Conservation (phyloP, 768 basidiomycete genomes). For the Tephrocybe sp. region DNA sequence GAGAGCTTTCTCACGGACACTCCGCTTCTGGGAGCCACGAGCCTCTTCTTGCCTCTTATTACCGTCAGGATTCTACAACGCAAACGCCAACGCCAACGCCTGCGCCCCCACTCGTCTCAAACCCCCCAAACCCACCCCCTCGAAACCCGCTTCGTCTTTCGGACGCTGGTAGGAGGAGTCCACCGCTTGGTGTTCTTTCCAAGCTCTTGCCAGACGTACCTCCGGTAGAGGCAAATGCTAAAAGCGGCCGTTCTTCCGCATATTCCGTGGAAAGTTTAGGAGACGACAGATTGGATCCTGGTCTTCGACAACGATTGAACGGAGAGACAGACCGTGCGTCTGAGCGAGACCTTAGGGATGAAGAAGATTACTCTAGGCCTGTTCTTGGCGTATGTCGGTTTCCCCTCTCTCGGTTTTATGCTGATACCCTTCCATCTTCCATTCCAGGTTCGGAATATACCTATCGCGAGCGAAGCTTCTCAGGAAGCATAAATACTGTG, state of each 20-base stretch:
- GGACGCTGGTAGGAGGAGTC: slow-evolving; percentile 19
- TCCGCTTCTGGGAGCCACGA: slow-evolving; percentile 58
- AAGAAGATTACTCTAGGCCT: slow-evolving; percentile 56
- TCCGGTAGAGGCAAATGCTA: slow-evolving; percentile 15
- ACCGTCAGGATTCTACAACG: slow-evolving; percentile 25
- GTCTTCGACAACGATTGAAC: slow-evolving; percentile 34
- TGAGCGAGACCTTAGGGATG: slow-evolving; percentile 40
- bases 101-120: slow-evolving; percentile 21
- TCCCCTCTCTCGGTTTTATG: neutral
- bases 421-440: neutral
- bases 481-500: slow-evolving; percentile 21
- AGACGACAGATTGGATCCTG: slow-evolving; percentile 48
- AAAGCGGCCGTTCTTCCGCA: slow-evolving; percentile 28
- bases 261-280: slow-evolving; percentile 33
- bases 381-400: slow-evolving; percentile 50
- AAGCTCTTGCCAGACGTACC: slow-evolving; percentile 13
- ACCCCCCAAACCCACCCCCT: slow-evolving; percentile 33
- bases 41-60: slow-evolving; percentile 52
- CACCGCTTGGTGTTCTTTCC: slow-evolving; percentile 11
- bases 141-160: slow-evolving; percentile 31
- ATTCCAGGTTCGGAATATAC: slow-evolving; percentile 59
- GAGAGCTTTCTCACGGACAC: slow-evolving; percentile 32
- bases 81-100: slow-evolving; percentile 16
- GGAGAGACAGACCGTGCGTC: slow-evolving; percentile 26
- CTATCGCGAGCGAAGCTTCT: slow-evolving; percentile 34